A percentile compares a stretch with the other conserved stretches of the same genome.
phyloP scores from a whole-genome alignment of 257 asterid genomes.

The Leptodermis oblonga region DNA sequence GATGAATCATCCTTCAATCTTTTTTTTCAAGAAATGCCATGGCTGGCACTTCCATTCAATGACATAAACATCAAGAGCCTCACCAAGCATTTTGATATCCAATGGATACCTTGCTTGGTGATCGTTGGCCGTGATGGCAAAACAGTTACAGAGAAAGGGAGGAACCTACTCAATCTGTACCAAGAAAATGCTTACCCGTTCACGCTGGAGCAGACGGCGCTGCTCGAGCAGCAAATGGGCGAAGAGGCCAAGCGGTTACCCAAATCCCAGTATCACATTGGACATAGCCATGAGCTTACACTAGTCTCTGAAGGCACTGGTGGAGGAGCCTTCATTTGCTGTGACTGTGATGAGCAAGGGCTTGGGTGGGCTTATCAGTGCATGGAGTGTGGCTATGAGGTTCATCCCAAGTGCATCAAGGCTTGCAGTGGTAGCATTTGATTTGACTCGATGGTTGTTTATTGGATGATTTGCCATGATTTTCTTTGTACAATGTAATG shows the following conservation, averaged over 20 bases:
- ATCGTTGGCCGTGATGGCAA: constrained; percentile 64
- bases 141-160: constrained; percentile 52
- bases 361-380: constrained; percentile 80
- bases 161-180: constrained; percentile 56
- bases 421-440: constrained; percentile 1
- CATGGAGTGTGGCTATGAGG: constrained; percentile 66
- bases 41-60: constrained; percentile 57
- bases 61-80: constrained; percentile 46
- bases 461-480: background rate
- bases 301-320: constrained; percentile 67
- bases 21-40: constrained; percentile 56
- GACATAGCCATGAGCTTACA: constrained; percentile 51
- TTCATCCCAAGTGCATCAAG: constrained; percentile 63
- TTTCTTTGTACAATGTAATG: too few relatives aligned
- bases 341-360: constrained; percentile 81
- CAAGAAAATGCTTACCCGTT: constrained; percentile 59
- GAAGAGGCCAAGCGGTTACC: constrained; percentile 49
- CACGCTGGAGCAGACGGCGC: constrained; percentile 33
- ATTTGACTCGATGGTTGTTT: too few relatives aligned
- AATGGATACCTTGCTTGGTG: constrained; percentile 53
- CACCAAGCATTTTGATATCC: constrained; percentile 44
- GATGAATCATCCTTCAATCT: constrained; percentile 39
- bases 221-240: constrained; percentile 42
- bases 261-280: constrained; percentile 30
- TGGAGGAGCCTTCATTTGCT: constrained; percentile 69